phyloP scores from a whole-genome alignment of 176 grass and related monocot genomes.

The Carex scoparia region DNA sequence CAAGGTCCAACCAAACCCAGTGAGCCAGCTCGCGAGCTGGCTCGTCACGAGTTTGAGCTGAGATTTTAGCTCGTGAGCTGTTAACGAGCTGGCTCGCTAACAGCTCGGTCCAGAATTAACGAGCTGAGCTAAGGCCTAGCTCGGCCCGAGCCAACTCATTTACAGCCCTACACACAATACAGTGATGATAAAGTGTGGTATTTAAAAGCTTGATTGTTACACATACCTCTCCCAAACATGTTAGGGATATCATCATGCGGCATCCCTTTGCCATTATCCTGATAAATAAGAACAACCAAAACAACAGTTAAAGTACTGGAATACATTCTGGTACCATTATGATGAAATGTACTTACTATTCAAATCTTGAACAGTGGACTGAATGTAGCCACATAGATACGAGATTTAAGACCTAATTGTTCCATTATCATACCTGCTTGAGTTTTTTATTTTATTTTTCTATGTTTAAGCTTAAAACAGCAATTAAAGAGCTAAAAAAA shows the following conservation, averaged over 20 bases:
- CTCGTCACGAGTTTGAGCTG: too few relatives aligned
- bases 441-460: not conserved
- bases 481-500: not conserved
- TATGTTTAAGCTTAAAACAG: not conserved
- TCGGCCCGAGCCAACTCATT: too few relatives aligned
- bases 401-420: not conserved
- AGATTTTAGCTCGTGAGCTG: too few relatives aligned
- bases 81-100: too few relatives aligned
- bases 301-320: not conserved
- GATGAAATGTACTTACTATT: not conserved
- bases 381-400: not conserved
- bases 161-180: not conserved
- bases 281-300: slow-evolving; percentile 5
- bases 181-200: not conserved
- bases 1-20: too few relatives aligned
- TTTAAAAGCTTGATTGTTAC: not conserved
- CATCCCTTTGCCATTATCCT: slow-evolving; percentile 98
- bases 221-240: slow-evolving; percentile 93
- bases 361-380: not conserved
- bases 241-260: slow-evolving; percentile 99
- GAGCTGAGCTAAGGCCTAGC: too few relatives aligned
- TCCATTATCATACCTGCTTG: not conserved
- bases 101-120: too few relatives aligned
- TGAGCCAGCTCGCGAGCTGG: too few relatives aligned
- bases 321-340: not conserved